These are phyloP conservation scores for Brassica napus DNA, from an alignment of 345 rosid species.

Conservation along the genomic window DNA sequence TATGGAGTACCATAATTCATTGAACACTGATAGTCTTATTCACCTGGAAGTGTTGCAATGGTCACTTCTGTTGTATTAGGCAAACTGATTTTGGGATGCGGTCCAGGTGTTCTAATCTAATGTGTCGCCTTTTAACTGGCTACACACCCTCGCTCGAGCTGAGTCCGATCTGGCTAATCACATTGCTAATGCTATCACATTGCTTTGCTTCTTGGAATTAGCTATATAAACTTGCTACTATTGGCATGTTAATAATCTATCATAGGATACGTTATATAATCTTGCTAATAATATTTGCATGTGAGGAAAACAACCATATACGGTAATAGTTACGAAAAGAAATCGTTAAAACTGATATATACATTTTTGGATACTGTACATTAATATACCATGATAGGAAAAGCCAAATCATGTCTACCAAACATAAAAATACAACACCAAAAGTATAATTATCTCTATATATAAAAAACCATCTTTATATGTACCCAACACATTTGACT, in stretches of 20 bases:
- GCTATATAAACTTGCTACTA: constrained; percentile 12
- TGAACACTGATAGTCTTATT: no score
- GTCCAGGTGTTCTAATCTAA: not conserved
- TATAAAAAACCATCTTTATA: constrained; percentile 31
- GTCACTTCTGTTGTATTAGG: not conserved
- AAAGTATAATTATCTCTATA: constrained; percentile 1
- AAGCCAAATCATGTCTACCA: constrained; percentile 32
- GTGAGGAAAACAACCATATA: not conserved
- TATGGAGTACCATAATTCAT: not conserved
- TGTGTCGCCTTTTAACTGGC: not conserved
- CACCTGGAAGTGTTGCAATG: not conserved
- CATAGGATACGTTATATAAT: constrained; percentile 1
- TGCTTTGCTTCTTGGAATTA: not conserved
- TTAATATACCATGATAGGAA: constrained; percentile 21
- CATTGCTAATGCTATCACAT: not conserved
- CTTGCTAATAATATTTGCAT: not conserved
- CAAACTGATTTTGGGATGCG: not conserved
- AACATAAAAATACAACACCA: constrained; percentile 24
- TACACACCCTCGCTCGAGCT: not conserved
- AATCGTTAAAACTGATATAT: not conserved
- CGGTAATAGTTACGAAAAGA: not conserved
- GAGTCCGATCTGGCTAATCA: not conserved
- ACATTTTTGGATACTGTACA: not conserved
- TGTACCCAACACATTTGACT: constrained; percentile 18
- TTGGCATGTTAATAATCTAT: constrained; percentile 12